Base-by-base conservation (phyloP, 23 red algal genomes). In the Pyropia haitanensis region DNA sequence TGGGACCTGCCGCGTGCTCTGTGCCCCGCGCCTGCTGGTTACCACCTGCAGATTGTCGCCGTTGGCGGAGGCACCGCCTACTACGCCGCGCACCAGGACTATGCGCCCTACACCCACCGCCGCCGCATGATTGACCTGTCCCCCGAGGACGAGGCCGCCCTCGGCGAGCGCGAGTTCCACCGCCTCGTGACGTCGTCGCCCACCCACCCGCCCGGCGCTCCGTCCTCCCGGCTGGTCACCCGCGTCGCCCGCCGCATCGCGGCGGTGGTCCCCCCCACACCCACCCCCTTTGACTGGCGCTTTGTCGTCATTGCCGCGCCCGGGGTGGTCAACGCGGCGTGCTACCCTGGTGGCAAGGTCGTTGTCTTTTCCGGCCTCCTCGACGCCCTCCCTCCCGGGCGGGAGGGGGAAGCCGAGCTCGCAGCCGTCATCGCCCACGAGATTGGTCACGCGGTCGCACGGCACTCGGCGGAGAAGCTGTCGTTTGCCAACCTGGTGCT, bases 381-480 rank as follows among this genome's bases (percentile, higher is more conserved):
- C 18, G 58, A 62, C 17, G 81, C 90, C 22, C 51, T 79, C 3
- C 39, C 39, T 1, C 39, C 39, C 39, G 39, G 39, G 39, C 39
- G 39, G 39, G 57, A 51, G 23, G 57, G 53, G 2, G 85, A 90
- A 24, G 80, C 90, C 31, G 85, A 80, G 53, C 48, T 97, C 34
- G 93, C 93, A 1, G 76, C 82, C 2, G 85, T 97, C 4, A 34
- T 97, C 13, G 49, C 85, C 20, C 93, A 97, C 57, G 93, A 97
- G 72, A 87, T 97, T 50, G 79, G 77, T 17, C 93, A 97, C 60
- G 93, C 93, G 14, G 28, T 89, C 1, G 82, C 81, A 31, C 71
- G 93, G 51, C 93, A 97, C 59, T 65, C 79, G 1, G 93, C 85
- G 9, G 93, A 97, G 68, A 80, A 78, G 54, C 72, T 97, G 60